These are phyloP conservation scores for Raddia guianensis DNA, from an alignment of 176 grass and related monocot species.

Conservation along the genomic window DNA sequence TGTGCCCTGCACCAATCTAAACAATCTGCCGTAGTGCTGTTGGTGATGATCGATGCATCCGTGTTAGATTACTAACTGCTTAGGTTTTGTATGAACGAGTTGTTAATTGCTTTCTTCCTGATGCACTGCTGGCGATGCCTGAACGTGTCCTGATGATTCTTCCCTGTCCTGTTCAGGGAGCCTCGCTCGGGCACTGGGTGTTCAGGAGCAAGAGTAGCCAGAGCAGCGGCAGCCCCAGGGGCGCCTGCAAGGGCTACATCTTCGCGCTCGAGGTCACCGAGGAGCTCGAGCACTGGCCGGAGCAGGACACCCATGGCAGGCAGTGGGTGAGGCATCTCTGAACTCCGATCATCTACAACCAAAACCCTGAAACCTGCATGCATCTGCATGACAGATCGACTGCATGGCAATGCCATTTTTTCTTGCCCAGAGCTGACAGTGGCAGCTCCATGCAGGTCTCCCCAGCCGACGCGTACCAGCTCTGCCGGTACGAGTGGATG, in stretches of 20 bases:
- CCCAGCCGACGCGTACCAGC: conserved; percentile 53
- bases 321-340: conserved; percentile 54
- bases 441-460: conserved; percentile 46
- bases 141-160: background rate
- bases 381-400: too few species aligned
- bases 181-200: conserved; percentile 67
- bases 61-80: background rate
- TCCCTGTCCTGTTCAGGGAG: conserved; percentile 45
- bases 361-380: background rate
- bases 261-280: conserved; percentile 88
- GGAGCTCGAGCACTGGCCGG: conserved; percentile 69
- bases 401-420: background rate
- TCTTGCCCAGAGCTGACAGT: background rate
- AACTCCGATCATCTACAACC: background rate
- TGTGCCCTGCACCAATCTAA: conserved; percentile 21
- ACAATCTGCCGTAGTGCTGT: conserved; percentile 7
- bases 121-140: background rate
- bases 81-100: background rate
- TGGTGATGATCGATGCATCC: background rate
- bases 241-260: conserved; percentile 85
- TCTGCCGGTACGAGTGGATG: conserved; percentile 97
- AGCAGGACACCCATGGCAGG: conserved; percentile 67
- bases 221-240: conserved; percentile 50
- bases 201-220: conserved; percentile 92
- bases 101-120: background rate